Percentiles rank a stretch among this genome's conserved stretches.
Conservation (phyloP, 2,329 filamentous ascomycete species). For the Teratosphaeria viscida region DNA sequence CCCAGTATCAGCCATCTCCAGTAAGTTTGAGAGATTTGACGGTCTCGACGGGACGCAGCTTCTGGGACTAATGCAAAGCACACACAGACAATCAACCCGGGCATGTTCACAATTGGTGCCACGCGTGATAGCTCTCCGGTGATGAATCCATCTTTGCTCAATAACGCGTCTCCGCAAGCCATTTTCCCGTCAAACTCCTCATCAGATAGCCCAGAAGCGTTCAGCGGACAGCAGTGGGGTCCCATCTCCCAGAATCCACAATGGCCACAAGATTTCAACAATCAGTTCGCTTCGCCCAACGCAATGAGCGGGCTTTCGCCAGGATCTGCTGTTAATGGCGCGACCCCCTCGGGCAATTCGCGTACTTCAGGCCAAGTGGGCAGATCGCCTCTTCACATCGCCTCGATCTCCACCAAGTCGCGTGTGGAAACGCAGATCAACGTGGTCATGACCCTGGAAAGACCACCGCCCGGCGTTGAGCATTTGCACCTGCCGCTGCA, state of each 20-base stretch:
- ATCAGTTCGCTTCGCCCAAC: constrained; percentile 23
- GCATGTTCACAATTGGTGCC: constrained; percentile 21
- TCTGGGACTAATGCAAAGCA: neutral
- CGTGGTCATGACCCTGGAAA: constrained; percentile 67
- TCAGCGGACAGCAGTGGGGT: constrained; percentile 19
- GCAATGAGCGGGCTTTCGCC: constrained; percentile 23
- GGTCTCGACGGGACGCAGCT: neutral
- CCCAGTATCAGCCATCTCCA: constrained; percentile 20
- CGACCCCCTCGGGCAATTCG: constrained; percentile 11
- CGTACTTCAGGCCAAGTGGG: constrained; percentile 10
- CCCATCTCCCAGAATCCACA: constrained; percentile 21
- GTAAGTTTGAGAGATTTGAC: constrained; percentile 3
- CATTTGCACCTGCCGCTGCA: constrained; percentile 79
- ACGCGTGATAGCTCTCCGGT: constrained; percentile 23
- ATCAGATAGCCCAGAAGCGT: constrained; percentile 26
- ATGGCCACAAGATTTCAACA: constrained; percentile 23
- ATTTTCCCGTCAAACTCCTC: constrained; percentile 27
- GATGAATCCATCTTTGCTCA: constrained; percentile 20
- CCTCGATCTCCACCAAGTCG: constrained; percentile 52
- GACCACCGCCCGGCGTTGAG: constrained; percentile 63
- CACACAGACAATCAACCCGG: constrained; percentile 23
- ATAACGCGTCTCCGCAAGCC: constrained; percentile 22
- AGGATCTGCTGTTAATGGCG: constrained; percentile 23
- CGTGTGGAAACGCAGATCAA: constrained; percentile 95
- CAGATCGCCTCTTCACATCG: constrained; percentile 25